phyloP scores from a whole-genome alignment of 148 eudicot genomes.

The Camellia japonica region DNA sequence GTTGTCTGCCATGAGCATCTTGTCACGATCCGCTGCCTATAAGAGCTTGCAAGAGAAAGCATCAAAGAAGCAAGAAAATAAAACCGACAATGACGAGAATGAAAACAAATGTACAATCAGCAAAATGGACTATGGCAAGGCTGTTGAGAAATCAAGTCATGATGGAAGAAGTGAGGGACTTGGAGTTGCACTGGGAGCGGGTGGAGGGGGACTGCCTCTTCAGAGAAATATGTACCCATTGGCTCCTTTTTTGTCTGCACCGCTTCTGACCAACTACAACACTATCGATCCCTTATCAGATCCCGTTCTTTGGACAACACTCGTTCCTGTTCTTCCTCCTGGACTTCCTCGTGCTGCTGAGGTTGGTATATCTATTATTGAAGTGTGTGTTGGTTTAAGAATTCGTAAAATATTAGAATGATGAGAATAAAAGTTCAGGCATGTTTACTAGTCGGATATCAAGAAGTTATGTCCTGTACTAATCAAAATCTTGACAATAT shows the following conservation, averaged over 20 bases:
- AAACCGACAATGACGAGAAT: slow-evolving; percentile 60
- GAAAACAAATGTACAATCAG: slow-evolving; percentile 64
- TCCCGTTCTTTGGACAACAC: slow-evolving; percentile 74
- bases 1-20: slow-evolving; percentile 76
- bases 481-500: background rate
- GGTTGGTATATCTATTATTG: slow-evolving; percentile 40
- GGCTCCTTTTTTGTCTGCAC: slow-evolving; percentile 69
- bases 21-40: slow-evolving; percentile 82
- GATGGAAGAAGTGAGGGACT: slow-evolving; percentile 55
- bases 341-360: slow-evolving; percentile 61
- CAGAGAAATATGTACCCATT: slow-evolving; percentile 66
- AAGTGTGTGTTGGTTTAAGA: background rate
- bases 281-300: slow-evolving; percentile 71
- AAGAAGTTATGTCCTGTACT: background rate
- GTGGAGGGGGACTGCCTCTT: slow-evolving; percentile 46
- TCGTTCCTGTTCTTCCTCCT: slow-evolving; percentile 64
- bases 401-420: background rate
- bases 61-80: slow-evolving; percentile 55
- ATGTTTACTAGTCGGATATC: background rate
- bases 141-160: slow-evolving; percentile 49
- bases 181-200: slow-evolving; percentile 40
- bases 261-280: slow-evolving; percentile 73
- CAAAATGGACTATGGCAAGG: slow-evolving; percentile 66
- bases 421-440: background rate
- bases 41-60: slow-evolving; percentile 80